phyloP scores from a whole-genome alignment of 768 basidiomycete species.

The Suillus ampliporus region DNA sequence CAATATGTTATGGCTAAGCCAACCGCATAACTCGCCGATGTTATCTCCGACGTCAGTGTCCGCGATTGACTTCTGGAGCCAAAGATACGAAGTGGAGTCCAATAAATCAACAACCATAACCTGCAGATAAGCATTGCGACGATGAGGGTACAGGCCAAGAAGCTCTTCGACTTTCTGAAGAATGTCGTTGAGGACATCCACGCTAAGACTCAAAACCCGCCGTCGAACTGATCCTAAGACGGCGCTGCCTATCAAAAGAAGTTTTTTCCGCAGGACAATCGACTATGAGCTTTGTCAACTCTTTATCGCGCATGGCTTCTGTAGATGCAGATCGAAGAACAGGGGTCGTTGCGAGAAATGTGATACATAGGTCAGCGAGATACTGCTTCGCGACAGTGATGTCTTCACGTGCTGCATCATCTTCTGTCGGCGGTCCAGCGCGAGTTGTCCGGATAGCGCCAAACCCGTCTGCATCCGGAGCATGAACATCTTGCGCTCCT shows the following conservation, averaged over 20 bases:
- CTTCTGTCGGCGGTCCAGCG: conserved; percentile 36
- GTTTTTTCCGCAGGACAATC: conserved; percentile 56
- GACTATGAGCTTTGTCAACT: conserved; percentile 59
- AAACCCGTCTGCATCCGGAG: conserved; percentile 63
- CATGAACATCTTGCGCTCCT: conserved; percentile 32
- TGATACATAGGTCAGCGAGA: conserved; percentile 57
- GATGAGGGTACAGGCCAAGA: conserved; percentile 58
- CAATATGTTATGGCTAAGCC: conserved; percentile 53
- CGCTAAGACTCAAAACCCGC: conserved; percentile 57
- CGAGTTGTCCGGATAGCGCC: conserved; percentile 52
- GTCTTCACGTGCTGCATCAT: conserved; percentile 31
- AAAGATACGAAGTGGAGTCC: conserved; percentile 65
- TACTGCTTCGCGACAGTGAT: conserved; percentile 37
- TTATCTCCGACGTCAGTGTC: conserved; percentile 46
- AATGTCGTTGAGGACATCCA: conserved; percentile 55
- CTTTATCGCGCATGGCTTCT: conserved; percentile 65
- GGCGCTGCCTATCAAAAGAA: conserved; percentile 61
- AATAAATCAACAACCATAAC: conserved; percentile 65
- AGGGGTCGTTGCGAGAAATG: conserved; percentile 67
- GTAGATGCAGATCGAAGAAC: conserved; percentile 62
- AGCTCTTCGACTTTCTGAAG: conserved; percentile 59
- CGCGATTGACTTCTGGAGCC: conserved; percentile 46
- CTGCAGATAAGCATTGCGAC: conserved; percentile 57
- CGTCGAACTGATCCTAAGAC: conserved; percentile 61
- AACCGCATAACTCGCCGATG: conserved; percentile 55